These are phyloP conservation scores for Populus davidiana DNA, from an alignment of 345 rosid species.

Conservation along the genomic window DNA sequence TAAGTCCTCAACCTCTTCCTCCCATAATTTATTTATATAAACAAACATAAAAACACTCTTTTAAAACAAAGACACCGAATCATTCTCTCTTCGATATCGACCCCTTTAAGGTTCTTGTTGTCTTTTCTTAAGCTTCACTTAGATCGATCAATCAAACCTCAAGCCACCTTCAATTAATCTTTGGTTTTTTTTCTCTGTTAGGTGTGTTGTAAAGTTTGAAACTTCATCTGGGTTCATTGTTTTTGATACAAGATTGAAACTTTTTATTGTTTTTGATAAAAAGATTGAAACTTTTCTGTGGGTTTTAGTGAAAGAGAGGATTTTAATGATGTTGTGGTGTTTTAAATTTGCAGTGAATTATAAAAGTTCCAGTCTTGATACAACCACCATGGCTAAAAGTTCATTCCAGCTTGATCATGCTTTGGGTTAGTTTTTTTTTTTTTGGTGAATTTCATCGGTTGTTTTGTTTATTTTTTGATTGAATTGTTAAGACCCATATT, in stretches of 20 bases:
- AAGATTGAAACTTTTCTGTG: neutral
- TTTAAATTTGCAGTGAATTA: conserved; percentile 43
- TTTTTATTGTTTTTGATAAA: neutral
- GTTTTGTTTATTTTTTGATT: neutral
- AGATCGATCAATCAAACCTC: conserved; percentile 18
- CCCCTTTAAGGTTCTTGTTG: conserved; percentile 2
- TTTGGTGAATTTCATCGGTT: neutral
- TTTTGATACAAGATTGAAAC: neutral
- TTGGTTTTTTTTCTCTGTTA: conserved; percentile 24
- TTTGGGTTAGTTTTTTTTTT: conserved; percentile 44
- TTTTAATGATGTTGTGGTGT: conserved; percentile 38
- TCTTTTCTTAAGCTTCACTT: neutral
- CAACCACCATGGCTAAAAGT: conserved; percentile 53
- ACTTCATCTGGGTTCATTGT: neutral
- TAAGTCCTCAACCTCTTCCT: neutral
- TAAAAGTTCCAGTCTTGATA: neutral
- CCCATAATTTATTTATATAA: neutral
- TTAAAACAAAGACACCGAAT: neutral
- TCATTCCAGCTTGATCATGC: conserved; percentile 69
- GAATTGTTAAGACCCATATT: neutral
- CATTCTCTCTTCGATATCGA: conserved; percentile 20
- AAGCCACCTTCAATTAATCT: neutral
- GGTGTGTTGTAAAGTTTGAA: conserved; percentile 32
- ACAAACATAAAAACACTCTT: neutral
- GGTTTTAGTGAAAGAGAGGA: conserved; percentile 8